These are phyloP conservation scores for Podospora pseudocomata DNA, from an alignment of 495 filamentous ascomycete genomes.

Conservation along the genomic window DNA sequence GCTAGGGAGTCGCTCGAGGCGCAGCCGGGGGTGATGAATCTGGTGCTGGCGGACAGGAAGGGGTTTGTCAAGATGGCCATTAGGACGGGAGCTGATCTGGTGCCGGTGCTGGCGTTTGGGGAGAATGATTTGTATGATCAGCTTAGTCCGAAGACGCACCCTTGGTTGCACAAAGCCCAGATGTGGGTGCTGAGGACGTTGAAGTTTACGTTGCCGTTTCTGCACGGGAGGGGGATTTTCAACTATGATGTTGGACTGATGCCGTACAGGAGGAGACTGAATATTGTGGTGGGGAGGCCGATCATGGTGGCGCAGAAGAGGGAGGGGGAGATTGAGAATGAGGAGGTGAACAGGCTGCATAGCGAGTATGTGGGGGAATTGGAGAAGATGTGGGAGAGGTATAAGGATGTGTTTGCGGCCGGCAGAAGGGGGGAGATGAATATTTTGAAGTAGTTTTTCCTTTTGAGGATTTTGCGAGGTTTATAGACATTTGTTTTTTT, in stretches of 20 bases:
- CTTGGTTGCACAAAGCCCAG: conserved; percentile 70
- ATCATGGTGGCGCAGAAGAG: conserved; percentile 55
- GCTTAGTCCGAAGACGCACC: conserved; percentile 64
- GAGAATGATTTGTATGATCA: conserved; percentile 97
- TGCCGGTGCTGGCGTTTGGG: conserved; percentile 87
- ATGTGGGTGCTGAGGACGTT: conserved; percentile 74
- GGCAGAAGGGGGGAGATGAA: conserved; percentile 69
- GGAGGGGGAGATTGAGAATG: conserved; percentile 52
- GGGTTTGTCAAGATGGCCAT: conserved; percentile 93
- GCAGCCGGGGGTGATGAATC: conserved; percentile 63
- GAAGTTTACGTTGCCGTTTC: conserved; percentile 90
- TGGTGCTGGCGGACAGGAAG: conserved; percentile 78
- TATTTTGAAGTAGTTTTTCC: conserved; percentile 61
- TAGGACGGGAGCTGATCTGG: conserved; percentile 82
- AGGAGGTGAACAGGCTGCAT: conserved; percentile 79
- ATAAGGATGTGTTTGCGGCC: conserved; percentile 80
- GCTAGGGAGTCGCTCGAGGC: conserved; percentile 89
- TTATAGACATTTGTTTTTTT: background rate
- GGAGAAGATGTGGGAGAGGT: conserved; percentile 76
- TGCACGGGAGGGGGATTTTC: conserved; percentile 89
- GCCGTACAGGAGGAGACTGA: conserved; percentile 84
- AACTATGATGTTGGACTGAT: conserved; percentile 96
- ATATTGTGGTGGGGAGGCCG: conserved; percentile 81
- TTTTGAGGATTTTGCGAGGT: background rate
- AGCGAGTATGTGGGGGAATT: conserved; percentile 73